These are phyloP conservation scores for Leishmania turanica DNA, from an alignment of 208 protist genomes.

Conservation along the genomic window DNA sequence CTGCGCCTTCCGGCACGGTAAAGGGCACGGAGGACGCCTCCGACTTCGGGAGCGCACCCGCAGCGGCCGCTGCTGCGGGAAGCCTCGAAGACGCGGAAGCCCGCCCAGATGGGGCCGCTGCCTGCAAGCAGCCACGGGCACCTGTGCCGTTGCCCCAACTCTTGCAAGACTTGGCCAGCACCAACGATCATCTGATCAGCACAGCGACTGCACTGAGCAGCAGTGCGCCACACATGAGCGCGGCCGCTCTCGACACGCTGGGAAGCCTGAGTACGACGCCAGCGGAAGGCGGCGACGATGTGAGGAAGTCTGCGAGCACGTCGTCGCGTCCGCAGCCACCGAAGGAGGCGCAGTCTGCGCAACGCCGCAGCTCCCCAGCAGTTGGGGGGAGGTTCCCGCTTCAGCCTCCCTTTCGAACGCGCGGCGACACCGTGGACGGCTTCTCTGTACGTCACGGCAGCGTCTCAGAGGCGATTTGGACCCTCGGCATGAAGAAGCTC, in stretches of 20 bases:
- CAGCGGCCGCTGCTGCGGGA: background rate
- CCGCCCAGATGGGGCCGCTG: background rate
- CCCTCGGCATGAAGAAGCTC: constrained; percentile 81
- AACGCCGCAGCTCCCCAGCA: background rate
- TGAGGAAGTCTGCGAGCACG: background rate
- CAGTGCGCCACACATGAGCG: background rate
- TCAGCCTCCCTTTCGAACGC: constrained; percentile 52
- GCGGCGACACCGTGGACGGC: constrained; percentile 53
- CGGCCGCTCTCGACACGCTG: background rate
- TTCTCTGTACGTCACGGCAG: constrained; percentile 65
- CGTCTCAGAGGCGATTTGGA: constrained; percentile 70
- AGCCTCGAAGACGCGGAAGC: background rate
- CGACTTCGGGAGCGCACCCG: background rate
- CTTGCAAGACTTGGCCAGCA: constrained; percentile 1
- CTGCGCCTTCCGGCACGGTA: background rate
- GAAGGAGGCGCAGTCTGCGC: background rate
- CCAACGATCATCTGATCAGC: too few relatives aligned
- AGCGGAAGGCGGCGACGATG: background rate
- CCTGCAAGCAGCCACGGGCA: background rate
- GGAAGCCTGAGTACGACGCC: background rate
- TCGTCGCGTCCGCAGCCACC: background rate
- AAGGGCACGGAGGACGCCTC: background rate
- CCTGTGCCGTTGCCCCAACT: constrained; percentile 21
- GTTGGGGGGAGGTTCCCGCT: constrained; percentile 5
- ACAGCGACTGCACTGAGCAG: background rate